Evolutionary conservation across 2,329 filamentous ascomycete species (phyloP).

Genomic region (Colletotrichum sp.): DNA sequence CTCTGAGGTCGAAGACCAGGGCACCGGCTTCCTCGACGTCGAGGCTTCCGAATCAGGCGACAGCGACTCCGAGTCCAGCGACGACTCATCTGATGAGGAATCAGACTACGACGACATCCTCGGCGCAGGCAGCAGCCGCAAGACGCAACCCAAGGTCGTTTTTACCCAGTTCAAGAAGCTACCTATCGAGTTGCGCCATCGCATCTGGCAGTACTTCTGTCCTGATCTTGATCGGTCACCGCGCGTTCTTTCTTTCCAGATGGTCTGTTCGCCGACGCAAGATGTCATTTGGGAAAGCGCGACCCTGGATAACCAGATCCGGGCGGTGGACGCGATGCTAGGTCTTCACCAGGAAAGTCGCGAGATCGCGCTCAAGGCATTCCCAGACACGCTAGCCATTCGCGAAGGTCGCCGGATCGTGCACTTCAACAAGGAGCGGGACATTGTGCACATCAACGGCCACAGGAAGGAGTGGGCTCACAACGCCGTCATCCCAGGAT

Average conservation of each 20-base stretch:
- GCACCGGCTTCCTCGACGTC: conserved; percentile 8
- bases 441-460: conserved; percentile 28
- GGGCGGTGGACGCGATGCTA: conserved; percentile 30
- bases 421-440: conserved; percentile 32
- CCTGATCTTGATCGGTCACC: conserved; percentile 28
- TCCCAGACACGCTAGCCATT: conserved; percentile 36
- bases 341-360: conserved; percentile 41
- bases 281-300: conserved; percentile 10
- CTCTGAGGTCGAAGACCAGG: not conserved
- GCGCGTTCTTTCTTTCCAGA: conserved; percentile 32
- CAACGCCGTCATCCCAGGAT: conserved; percentile 26
- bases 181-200: conserved; percentile 36
- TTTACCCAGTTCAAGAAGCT: conserved; percentile 32
- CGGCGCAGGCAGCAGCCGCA: not conserved
- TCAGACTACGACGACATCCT: conserved; percentile 4
- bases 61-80: conserved; percentile 27
- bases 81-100: conserved; percentile 30
- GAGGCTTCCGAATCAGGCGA: conserved; percentile 13
- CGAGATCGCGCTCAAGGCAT: conserved; percentile 30
- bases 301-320: conserved; percentile 19
- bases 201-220: conserved; percentile 37
- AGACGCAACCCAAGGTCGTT: not conserved
- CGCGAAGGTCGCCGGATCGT: conserved; percentile 29
- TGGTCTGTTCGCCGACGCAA: conserved; percentile 6
- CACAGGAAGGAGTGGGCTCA: not conserved